Percentiles rank a stretch among this genome's conserved stretches.
Conservation (phyloP, 176 grass and related monocot genomes). For the Oryza meyeriana region DNA sequence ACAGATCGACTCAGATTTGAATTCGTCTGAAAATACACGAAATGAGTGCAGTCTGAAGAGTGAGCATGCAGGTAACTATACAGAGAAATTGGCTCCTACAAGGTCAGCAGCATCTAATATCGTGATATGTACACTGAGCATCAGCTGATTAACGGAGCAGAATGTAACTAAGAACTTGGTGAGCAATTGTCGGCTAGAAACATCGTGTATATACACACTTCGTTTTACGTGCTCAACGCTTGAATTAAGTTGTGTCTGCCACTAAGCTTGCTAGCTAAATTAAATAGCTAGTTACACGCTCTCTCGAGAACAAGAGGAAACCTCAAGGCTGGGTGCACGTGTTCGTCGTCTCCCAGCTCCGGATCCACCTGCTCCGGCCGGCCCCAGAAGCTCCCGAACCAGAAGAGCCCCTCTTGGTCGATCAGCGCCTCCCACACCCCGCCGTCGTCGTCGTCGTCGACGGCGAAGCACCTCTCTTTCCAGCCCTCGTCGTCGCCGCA, state of each 20-base stretch:
- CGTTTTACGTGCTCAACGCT: not conserved
- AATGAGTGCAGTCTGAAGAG: too few relatives aligned
- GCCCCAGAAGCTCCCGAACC: conserved; percentile 96
- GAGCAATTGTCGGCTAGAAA: not conserved
- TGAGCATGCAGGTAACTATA: too few relatives aligned
- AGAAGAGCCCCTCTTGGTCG: conserved; percentile 59
- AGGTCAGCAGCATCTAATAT: not conserved
- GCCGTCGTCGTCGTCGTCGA: not conserved
- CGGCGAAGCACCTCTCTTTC: conserved; percentile 27
- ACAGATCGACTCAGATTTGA: too few relatives aligned
- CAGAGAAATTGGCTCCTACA: too few relatives aligned
- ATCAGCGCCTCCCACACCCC: conserved; percentile 53
- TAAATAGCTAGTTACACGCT: not conserved
- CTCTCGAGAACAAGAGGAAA: conserved; percentile 30
- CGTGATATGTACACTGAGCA: not conserved
- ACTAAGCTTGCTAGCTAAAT: not conserved
- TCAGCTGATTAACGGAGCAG: not conserved
- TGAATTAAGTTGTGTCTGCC: not conserved
- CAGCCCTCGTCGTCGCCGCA: not conserved
- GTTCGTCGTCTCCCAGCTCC: conserved; percentile 1
- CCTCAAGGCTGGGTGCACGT: conserved; percentile 23
- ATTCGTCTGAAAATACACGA: too few relatives aligned
- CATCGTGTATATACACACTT: not conserved
- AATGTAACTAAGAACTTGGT: not conserved
- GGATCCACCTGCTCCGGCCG: conserved; percentile 13